Conservation (phyloP, 305 asterid genomes). For the Solanum chacoense region DNA sequence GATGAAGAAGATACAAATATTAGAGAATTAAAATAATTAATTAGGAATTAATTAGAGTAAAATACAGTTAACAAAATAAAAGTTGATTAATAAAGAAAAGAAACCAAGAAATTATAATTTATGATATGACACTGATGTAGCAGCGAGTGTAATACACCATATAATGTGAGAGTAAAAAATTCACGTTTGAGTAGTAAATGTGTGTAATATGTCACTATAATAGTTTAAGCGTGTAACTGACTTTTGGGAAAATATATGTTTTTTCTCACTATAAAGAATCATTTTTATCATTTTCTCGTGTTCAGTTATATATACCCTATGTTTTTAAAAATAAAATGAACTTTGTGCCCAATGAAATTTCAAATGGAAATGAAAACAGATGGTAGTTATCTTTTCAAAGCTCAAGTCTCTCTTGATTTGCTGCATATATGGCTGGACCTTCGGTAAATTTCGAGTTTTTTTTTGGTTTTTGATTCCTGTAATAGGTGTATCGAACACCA, state of each 20-base stretch:
- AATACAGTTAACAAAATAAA: too few relatives aligned
- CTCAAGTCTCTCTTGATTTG: neutral
- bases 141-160: neutral
- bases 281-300: neutral
- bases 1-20: neutral
- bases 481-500: too few relatives aligned
- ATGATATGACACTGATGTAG: neutral
- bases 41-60: neutral
- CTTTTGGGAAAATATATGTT: neutral
- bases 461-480: too few relatives aligned
- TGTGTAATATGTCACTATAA: neutral
- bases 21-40: neutral
- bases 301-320: neutral
- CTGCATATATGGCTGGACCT: too few relatives aligned
- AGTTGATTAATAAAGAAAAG: neutral
- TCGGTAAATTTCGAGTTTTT: too few relatives aligned
- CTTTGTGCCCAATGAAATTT: neutral
- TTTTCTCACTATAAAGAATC: neutral
- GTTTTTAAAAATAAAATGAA: neutral
- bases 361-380: neutral
- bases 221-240: too few relatives aligned
- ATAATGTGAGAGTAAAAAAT: neutral
- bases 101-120: too few relatives aligned
- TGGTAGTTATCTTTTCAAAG: neutral
- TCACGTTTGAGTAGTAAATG: neutral